Base-by-base conservation (phyloP, 208 protist genomes). In the Phytomonas sp. region DNA sequence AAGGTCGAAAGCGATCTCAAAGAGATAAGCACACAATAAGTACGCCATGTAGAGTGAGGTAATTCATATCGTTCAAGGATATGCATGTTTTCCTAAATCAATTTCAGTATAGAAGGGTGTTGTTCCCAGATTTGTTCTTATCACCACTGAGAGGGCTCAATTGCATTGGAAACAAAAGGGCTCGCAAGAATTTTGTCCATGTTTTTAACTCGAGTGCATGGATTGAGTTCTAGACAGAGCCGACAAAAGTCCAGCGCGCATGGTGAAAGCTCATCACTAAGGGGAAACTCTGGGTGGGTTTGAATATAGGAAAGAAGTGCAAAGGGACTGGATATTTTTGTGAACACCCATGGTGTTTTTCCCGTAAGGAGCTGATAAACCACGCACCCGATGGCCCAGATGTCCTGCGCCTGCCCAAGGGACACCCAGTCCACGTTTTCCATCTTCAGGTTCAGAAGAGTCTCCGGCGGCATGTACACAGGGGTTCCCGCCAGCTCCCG, bases 341-440 rank as follows among this genome's bases (percentile, higher is more conserved):
- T 8, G 1, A 40, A 32, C 23, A 30, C 33, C 78, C 78, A 82
- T 29, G 78, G 78, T 29, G 37, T 40, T 42, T 71, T 59, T 11
- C 70, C 88, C 8, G 79, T 82, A 65, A 94, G 81, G 2, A 98
- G 69, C 70, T 99, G 97, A 8, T 80, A 94, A n/a, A 98, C 67
- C 60, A 98, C 98, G 77, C 98, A 99, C 1, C 98, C 98, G 19
- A 99, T 70, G 0, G 88, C 92, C 98, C 98, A 99, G 71, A 99
- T 97, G 70, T 99, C 98, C 71, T 78, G 74, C 42, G 78, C 78
- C 34, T 65, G 69, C 10, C 70, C 70, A 16, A 71, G 66, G 11
- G 63, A 30, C 29, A 34, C 56, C 65, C 31, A 68, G 61, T 72
- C 66, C 1, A 33, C 45, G 29, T 33, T 16, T 5, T 32, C 4